A percentile compares a stretch with the other conserved stretches of the same genome.
phyloP scores from a whole-genome alignment of 768 basidiomycete species.

The Mycena filopes region DNA sequence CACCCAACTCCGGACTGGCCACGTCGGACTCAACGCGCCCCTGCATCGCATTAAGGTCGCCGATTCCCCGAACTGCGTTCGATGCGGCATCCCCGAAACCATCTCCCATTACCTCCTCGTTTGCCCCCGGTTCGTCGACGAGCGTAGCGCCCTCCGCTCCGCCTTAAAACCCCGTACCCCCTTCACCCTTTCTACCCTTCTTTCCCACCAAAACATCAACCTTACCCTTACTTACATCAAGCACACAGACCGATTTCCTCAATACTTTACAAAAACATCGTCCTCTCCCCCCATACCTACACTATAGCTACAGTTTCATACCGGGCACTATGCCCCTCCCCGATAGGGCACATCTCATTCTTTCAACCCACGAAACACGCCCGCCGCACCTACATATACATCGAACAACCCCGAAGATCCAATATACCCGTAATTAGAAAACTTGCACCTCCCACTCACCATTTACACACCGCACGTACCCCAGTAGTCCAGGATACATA shows the following conservation, averaged over 20 bases:
- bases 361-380: neutral
- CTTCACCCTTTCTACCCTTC: constrained; percentile 8
- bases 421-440: too few relatives aligned
- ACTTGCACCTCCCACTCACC: too few relatives aligned
- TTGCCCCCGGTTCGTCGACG: constrained; percentile 11
- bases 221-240: constrained; percentile 6
- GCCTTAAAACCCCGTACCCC: constrained; percentile 9
- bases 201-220: neutral
- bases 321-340: neutral
- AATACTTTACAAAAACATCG: constrained; percentile 3
- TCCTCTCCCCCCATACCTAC: too few relatives aligned
- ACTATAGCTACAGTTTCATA: neutral
- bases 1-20: constrained; percentile 31
- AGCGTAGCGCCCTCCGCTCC: constrained; percentile 4
- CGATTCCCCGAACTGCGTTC: constrained; percentile 19
- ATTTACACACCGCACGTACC: too few relatives aligned
- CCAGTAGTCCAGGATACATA: too few relatives aligned
- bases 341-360: neutral
- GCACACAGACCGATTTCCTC: constrained; percentile 11
- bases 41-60: constrained; percentile 30
- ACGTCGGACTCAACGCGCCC: constrained; percentile 32
- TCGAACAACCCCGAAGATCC: too few relatives aligned
- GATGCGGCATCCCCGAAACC: constrained; percentile 26
- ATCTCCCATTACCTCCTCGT: constrained; percentile 30
- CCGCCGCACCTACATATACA: neutral